Evolutionary conservation across 768 basidiomycete species (phyloP).

Genomic region (Boletus huronensis): DNA sequence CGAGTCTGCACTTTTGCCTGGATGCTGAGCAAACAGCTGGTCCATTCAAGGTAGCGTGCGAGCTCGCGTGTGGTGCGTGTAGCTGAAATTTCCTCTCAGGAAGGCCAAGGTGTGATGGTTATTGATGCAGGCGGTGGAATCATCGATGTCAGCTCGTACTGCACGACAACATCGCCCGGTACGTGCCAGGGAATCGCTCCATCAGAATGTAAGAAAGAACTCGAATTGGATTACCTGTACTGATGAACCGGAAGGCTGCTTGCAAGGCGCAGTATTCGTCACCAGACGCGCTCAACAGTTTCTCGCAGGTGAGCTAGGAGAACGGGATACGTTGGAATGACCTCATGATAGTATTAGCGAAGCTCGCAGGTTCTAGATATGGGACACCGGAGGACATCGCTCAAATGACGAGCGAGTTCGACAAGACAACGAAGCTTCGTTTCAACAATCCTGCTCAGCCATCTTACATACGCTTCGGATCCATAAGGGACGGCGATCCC

Average conservation of each 20-base stretch:
- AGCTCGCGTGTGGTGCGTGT: neutral
- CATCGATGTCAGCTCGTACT: constrained; percentile 56
- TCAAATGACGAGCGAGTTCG: constrained; percentile 42
- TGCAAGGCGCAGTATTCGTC: constrained; percentile 51
- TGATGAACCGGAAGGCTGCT: constrained; percentile 34
- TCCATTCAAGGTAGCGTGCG: constrained; percentile 21
- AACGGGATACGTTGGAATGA: neutral
- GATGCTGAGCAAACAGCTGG: constrained; percentile 32
- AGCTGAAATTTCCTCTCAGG: constrained; percentile 25
- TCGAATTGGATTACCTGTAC: neutral
- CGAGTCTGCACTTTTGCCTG: constrained; percentile 47
- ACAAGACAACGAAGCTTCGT: constrained; percentile 44
- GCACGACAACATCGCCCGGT: constrained; percentile 28
- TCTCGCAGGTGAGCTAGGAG: constrained; percentile 34
- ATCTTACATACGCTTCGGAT: constrained; percentile 48
- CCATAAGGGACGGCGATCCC: constrained; percentile 38
- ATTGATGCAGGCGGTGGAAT: constrained; percentile 66
- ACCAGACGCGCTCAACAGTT: constrained; percentile 40
- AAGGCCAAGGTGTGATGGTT: constrained; percentile 45
- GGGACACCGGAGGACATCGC: constrained; percentile 37
- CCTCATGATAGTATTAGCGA: constrained; percentile 27
- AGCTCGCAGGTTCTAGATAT: constrained; percentile 39
- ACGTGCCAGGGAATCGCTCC: constrained; percentile 49
- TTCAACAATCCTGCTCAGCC: constrained; percentile 39
- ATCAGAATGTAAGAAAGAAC: constrained; percentile 36